These are phyloP conservation scores for Daedaleopsis nitida DNA, from an alignment of 768 basidiomycete species.

Conservation along the genomic window DNA sequence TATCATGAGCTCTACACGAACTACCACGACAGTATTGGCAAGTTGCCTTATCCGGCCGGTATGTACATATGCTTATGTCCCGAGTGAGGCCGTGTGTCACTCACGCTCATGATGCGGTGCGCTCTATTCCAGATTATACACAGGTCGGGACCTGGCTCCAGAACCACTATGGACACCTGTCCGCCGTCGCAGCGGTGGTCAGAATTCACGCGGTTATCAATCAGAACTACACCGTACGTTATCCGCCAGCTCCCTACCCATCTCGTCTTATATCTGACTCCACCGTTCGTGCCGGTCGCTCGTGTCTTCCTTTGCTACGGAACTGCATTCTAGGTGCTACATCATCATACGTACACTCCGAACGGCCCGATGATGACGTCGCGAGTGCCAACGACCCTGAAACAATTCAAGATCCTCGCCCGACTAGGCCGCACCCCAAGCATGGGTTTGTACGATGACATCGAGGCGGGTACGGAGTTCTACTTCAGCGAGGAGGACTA, in stretches of 20 bases:
- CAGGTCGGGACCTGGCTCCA: constrained; percentile 65
- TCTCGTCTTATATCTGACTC: not conserved
- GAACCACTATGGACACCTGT: constrained; percentile 54
- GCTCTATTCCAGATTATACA: constrained; percentile 46
- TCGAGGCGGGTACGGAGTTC: constrained; percentile 68
- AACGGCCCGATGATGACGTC: constrained; percentile 8
- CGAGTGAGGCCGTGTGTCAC: constrained; percentile 1
- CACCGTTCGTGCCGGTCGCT: not conserved
- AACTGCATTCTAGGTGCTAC: constrained; percentile 42
- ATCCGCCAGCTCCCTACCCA: not conserved
- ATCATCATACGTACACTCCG: constrained; percentile 41
- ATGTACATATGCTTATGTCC: constrained; percentile 22
- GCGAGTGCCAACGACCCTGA: constrained; percentile 70
- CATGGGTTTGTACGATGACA: constrained; percentile 51
- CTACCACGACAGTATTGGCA: constrained; percentile 44
- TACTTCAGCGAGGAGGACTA: constrained; percentile 74
- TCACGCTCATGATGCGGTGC: not conserved
- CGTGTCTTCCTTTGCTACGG: not conserved
- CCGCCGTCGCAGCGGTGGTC: constrained; percentile 63
- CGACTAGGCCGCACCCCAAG: constrained; percentile 57
- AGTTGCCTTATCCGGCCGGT: constrained; percentile 65
- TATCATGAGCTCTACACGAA: constrained; percentile 47
- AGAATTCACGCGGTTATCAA: constrained; percentile 77
- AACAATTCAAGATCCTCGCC: constrained; percentile 77
- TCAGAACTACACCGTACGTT: constrained; percentile 48